These are phyloP conservation scores for Ilex aquifolium DNA, from an alignment of 257 asterid species.

Conservation along the genomic window DNA sequence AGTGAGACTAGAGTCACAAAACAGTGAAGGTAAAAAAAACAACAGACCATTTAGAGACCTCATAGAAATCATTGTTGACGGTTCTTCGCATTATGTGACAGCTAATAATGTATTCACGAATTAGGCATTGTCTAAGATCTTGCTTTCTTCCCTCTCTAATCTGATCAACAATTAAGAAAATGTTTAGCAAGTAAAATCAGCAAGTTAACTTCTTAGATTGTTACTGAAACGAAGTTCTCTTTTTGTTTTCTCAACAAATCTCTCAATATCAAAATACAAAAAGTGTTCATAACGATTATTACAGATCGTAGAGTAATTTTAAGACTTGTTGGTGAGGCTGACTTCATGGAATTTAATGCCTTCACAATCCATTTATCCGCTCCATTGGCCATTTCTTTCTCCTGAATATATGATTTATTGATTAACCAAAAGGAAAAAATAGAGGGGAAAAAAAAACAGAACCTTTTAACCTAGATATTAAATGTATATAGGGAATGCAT, in stretches of 20 bases:
- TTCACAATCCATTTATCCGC: conserved; percentile 14
- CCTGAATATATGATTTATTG: neutral
- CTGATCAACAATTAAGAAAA: neutral
- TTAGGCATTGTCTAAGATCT: conserved; percentile 7
- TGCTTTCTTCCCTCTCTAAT: conserved; percentile 14
- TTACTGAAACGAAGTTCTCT: too few species aligned
- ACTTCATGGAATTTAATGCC: conserved; percentile 13
- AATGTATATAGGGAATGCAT: too few species aligned
- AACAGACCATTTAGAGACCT: conserved; percentile 1
- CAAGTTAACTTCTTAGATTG: neutral
- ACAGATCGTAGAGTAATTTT: conserved; percentile 16
- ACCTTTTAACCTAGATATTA: too few species aligned
- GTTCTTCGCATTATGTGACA: conserved; percentile 7
- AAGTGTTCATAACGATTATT: neutral
- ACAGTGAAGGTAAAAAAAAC: neutral
- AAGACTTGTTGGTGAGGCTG: conserved; percentile 22
- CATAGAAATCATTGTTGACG: conserved; percentile 7
- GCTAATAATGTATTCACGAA: conserved; percentile 10
- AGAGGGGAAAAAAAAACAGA: too few species aligned
- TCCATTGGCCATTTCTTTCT: neutral
- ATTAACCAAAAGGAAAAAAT: too few species aligned
- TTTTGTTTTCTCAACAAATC: too few species aligned
- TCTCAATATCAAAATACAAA: too few species aligned
- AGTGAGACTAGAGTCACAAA: neutral
- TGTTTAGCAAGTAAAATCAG: neutral